Conservation (phyloP, 1,139 yeast genomes). For the Kodamaea sp. region DNA sequence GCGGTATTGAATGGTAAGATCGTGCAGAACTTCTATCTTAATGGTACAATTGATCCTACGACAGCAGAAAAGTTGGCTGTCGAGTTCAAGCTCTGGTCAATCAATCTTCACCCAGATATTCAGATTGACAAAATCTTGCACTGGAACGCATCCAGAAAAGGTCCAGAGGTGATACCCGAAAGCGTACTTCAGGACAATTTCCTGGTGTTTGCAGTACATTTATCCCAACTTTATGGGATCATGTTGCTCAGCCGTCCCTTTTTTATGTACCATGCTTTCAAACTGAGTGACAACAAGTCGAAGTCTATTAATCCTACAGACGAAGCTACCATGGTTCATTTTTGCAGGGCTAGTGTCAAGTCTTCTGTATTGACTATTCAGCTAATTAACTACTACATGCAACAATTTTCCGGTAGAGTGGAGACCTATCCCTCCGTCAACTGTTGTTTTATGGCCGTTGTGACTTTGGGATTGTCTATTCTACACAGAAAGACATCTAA, state of each 20-base stretch:
- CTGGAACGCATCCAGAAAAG: slow-evolving; percentile 9
- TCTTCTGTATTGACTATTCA: slow-evolving; percentile 37
- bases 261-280: slow-evolving; percentile 33
- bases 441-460: slow-evolving; percentile 18
- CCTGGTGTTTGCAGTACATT: slow-evolving; percentile 34
- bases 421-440: slow-evolving; percentile 19
- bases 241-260: slow-evolving; percentile 48
- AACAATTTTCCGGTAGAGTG: slow-evolving; percentile 16
- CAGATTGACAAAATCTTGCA: slow-evolving; percentile 17
- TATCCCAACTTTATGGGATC: slow-evolving; percentile 42
- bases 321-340: slow-evolving; percentile 19
- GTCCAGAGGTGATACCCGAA: slow-evolving; percentile 4
- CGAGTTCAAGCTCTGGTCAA: slow-evolving; percentile 43
- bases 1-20: slow-evolving; percentile 32
- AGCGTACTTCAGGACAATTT: slow-evolving; percentile 18
- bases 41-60: slow-evolving; percentile 33
- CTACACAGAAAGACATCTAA: slow-evolving; percentile 14
- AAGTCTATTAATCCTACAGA: slow-evolving; percentile 9
- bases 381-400: slow-evolving; percentile 24
- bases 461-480: slow-evolving; percentile 15
- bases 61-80: slow-evolving; percentile 39
- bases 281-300: slow-evolving; percentile 2
- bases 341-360: slow-evolving; percentile 38
- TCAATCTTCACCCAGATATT: slow-evolving; percentile 30
- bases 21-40: slow-evolving; percentile 34